Evolutionary conservation across 768 basidiomycete species (phyloP).

Genomic region (Lactarius hengduanensis): DNA sequence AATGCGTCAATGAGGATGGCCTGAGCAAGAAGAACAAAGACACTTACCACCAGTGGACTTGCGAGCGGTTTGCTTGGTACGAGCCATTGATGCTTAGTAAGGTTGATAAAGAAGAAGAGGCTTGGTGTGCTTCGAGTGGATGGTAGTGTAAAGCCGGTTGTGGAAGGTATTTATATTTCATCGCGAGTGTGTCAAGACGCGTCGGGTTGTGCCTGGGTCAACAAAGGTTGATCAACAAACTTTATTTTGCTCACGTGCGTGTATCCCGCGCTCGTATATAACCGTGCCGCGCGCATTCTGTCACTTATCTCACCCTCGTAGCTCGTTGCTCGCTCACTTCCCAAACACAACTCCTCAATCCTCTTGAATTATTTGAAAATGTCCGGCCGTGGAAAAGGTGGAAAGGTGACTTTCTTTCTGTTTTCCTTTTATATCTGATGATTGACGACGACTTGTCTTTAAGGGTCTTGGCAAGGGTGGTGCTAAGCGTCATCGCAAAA

Average conservation of each 20-base stretch:
- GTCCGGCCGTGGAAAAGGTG: slow-evolving; percentile 81
- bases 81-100: slow-evolving; percentile 50
- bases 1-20: too few species aligned
- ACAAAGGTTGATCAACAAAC: slow-evolving; percentile 35
- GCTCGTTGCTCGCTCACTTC: neutral
- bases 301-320: slow-evolving; percentile 3
- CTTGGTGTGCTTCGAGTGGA: slow-evolving; percentile 7
- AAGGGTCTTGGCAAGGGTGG: slow-evolving; percentile 79
- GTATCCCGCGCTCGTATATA: slow-evolving; percentile 31
- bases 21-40: neutral
- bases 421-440: neutral
- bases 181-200: neutral
- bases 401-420: slow-evolving; percentile 47
- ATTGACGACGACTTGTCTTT: slow-evolving; percentile 5
- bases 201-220: slow-evolving; percentile 18
- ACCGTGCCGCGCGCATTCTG: slow-evolving; percentile 12
- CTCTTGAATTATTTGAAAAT: slow-evolving; percentile 38
- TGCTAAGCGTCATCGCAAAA: slow-evolving; percentile 78
- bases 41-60: slow-evolving; percentile 69
- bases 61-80: slow-evolving; percentile 75
- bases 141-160: neutral
- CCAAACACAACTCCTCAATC: slow-evolving; percentile 1
- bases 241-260: slow-evolving; percentile 27
- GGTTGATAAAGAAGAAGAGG: neutral
- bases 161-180: slow-evolving; percentile 20